Base-by-base conservation (phyloP, 2,329 filamentous ascomycete species). In the Scytalidium sp. region DNA sequence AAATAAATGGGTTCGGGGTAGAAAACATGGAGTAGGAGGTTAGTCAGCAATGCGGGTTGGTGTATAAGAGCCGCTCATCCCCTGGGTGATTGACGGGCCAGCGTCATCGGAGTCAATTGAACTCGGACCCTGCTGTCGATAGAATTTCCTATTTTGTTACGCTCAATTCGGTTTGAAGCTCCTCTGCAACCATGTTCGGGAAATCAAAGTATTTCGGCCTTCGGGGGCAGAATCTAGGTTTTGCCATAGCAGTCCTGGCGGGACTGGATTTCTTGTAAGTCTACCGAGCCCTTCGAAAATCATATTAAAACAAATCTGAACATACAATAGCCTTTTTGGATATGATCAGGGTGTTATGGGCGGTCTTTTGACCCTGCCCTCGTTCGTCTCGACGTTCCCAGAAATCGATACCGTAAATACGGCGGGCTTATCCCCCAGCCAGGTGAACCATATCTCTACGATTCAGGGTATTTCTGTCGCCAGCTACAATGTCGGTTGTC, bases 311-410 rank as follows among this genome's bases (percentile, higher is more conserved):
- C 3, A n/a, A 15, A n/a, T 23, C 15, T 15, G 19, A 15, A 15
- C 5, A 27, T 20, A 41, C 13, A 29, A 13, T 44, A 73, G 67
- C 40, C 67, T 73, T 19, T 74, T 80, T 54, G 77, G 77, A 42
- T 80, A 79, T 83, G 85, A 88, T 65, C 84, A 87, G 67, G 82
- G 85, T 64, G 85, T 89, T 11, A 88, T 87, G 78, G 86, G 84
- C 41, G 83, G 83, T 50, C 81, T 91, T 55, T 70, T 91, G 49
- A 89, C 85, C 3, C 74, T 90, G 56, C 67, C 75, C 19, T 74
- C 75, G 15, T 40, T 87, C 58, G 70, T 82, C 2, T 59, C 65
- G 2, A 67, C 70, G 15, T 84, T 84, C 55, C 80, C 79, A 0
- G 62, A 71, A 32, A 79, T 81, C 54, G 75, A 82, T 60, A 73